phyloP scores from a whole-genome alignment of 345 rosid species.

The Camelina laxa region DNA sequence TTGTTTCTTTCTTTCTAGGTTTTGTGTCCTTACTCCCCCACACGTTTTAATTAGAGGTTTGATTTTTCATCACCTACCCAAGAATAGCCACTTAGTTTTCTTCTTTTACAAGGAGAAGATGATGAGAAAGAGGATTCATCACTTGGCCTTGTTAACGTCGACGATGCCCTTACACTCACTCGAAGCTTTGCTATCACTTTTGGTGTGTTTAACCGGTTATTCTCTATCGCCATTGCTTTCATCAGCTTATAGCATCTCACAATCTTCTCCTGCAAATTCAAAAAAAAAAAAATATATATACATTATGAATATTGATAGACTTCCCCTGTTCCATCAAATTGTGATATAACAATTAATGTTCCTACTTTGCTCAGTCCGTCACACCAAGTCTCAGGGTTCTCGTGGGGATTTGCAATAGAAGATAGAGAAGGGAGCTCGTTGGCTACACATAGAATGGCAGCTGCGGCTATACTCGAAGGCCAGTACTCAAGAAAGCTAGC shows the following conservation, averaged over 20 bases:
- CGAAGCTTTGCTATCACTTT: constrained; percentile 66
- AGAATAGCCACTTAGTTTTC: constrained; percentile 64
- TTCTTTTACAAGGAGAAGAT: constrained; percentile 64
- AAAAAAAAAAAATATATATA: neutral
- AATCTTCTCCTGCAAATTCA: constrained; percentile 73
- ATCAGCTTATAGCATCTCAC: constrained; percentile 75
- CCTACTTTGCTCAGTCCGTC: constrained; percentile 90
- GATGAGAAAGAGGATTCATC: constrained; percentile 41
- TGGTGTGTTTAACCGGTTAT: constrained; percentile 53
- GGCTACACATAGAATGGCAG: constrained; percentile 87
- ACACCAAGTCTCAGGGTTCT: constrained; percentile 93
- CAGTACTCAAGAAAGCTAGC: constrained; percentile 81
- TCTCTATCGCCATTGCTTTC: constrained; percentile 64
- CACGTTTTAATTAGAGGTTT: constrained; percentile 21
- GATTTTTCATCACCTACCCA: constrained; percentile 60
- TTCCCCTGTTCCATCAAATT: constrained; percentile 3
- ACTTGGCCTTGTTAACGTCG: constrained; percentile 54
- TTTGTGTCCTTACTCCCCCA: neutral
- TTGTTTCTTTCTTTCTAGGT: constrained; percentile 33
- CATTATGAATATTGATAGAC: neutral
- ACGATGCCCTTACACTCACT: constrained; percentile 62
- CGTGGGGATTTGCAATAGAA: constrained; percentile 61
- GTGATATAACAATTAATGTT: neutral
- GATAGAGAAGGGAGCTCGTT: constrained; percentile 78
- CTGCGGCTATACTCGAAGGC: constrained; percentile 96